These are phyloP conservation scores for Achlya hypogyna DNA, from an alignment of 352 stramenopile genomes.

Conservation along the genomic window DNA sequence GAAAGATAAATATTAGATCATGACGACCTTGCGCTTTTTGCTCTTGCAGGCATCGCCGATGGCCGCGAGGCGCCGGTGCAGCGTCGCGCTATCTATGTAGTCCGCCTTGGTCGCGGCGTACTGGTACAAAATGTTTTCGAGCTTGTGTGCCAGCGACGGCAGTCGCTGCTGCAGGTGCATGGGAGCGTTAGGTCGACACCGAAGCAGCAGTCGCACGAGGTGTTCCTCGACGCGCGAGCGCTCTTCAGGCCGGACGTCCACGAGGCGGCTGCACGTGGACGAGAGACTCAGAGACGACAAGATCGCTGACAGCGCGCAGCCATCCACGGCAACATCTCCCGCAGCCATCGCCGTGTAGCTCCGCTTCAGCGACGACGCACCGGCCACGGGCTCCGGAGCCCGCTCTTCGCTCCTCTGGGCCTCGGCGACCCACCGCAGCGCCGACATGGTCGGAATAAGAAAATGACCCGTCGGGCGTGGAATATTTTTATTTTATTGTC, in stretches of 20 bases:
- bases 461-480: neutral
- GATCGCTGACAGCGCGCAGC: neutral
- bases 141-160: neutral
- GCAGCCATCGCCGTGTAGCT: neutral
- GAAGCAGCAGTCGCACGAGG: neutral
- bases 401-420: neutral
- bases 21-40: neutral
- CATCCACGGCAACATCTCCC: neutral
- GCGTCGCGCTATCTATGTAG: neutral
- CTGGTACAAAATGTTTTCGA: neutral
- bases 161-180: neutral
- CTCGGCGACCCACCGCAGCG: neutral
- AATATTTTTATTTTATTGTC: no score
- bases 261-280: neutral
- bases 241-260: neutral
- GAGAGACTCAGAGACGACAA: neutral
- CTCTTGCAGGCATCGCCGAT: neutral
- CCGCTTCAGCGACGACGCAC: neutral
- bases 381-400: neutral
- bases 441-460: neutral
- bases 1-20: conserved; percentile 7
- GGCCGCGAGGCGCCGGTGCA: neutral
- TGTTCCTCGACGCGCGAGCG: neutral
- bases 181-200: neutral
- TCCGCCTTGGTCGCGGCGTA: neutral